A percentile compares a stretch with the other conserved stretches of the same genome.
These are phyloP conservation scores for Colletotrichum tanaceti DNA, from an alignment of 2,329 filamentous ascomycete species.

Conservation along the genomic window DNA sequence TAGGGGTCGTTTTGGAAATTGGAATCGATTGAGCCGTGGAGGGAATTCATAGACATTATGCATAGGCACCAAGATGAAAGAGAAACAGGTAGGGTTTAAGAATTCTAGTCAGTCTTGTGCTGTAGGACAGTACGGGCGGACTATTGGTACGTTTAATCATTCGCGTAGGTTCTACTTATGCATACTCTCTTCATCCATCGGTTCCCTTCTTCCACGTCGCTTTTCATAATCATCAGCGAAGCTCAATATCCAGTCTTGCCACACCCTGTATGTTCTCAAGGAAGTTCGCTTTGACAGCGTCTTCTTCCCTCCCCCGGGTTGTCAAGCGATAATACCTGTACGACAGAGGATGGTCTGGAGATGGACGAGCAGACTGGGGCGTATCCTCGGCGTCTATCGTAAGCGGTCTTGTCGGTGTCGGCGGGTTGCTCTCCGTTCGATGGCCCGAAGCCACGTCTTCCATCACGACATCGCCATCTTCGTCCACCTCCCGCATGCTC, in stretches of 20 bases:
- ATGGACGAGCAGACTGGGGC: not conserved
- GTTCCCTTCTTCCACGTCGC: not conserved
- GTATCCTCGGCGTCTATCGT: not conserved
- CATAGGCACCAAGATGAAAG: not conserved
- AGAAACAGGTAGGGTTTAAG: no score
- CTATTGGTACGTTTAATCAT: conserved; percentile 8
- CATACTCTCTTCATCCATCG: not conserved
- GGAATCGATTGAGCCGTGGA: not conserved
- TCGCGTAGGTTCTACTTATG: conserved; percentile 3
- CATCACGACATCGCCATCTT: conserved; percentile 49
- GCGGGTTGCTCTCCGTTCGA: not conserved
- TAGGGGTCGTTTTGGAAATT: conserved; percentile 33
- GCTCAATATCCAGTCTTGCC: conserved; percentile 54
- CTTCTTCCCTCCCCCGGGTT: conserved; percentile 38
- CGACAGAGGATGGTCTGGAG: conserved; percentile 19
- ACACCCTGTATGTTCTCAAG: conserved; percentile 53
- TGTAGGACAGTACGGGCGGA: not conserved
- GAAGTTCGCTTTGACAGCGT: conserved; percentile 46
- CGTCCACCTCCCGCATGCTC: conserved; percentile 48
- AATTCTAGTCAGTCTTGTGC: no score
- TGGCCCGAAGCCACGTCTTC: conserved; percentile 29
- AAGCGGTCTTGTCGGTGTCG: not conserved
- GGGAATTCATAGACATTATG: no score
- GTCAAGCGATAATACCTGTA: conserved; percentile 31
- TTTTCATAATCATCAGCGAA: conserved; percentile 44